Evolutionary conservation across 2,329 filamentous ascomycete species (phyloP), one percentile per base, ranked within the genome.

Genomic region (Cladosporium cucumerinum): DNA sequence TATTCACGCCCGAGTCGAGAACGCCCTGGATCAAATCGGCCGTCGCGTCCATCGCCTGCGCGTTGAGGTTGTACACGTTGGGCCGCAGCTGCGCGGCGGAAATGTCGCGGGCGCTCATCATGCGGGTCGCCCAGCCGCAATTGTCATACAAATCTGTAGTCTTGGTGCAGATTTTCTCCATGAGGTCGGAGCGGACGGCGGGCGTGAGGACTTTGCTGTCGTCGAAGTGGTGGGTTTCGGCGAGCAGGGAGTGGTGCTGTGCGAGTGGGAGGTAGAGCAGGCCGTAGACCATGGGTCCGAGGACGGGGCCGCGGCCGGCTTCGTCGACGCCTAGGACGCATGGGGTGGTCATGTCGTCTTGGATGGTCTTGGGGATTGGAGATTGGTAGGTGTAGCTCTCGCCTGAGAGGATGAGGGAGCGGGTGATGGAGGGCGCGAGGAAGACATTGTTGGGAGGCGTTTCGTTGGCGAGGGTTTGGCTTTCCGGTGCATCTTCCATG

Each of bases 171-270:
- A 97, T 85, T 2, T 84, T 83, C 66, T 82, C 80, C 86, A 89
- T 88, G 34, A 98, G 85, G 10, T 83, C 78, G 16, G 90, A 89
- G 69, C 94, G 92, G 43, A 94, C 87, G n/a, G 83, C 81, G 0
- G 93, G 86, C 0, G 90, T 96, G 46, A 98, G 86, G 5, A 93
- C 91, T 80, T 98, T 98, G 76, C 91, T 96, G 82, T 98, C 94
- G 82, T 97, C 90, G 79, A 97, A 97, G 81, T 89, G 90, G 81
- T 97, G 89, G 4, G 87, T 87, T 39, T 86, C 79, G 60, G 91
- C 89, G 25, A 98, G 87, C 30, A 97, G 86, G 1, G 89, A 84
- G 74, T 89, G 87, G 68, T 89, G 85, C 39, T 83, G 75, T 28
- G 89, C 85, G 30, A 87, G 81, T 0, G 87, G 84, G 1, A 91